phyloP scores from a whole-genome alignment of 768 basidiomycete species.

The Neoboletus brunneissimus region DNA sequence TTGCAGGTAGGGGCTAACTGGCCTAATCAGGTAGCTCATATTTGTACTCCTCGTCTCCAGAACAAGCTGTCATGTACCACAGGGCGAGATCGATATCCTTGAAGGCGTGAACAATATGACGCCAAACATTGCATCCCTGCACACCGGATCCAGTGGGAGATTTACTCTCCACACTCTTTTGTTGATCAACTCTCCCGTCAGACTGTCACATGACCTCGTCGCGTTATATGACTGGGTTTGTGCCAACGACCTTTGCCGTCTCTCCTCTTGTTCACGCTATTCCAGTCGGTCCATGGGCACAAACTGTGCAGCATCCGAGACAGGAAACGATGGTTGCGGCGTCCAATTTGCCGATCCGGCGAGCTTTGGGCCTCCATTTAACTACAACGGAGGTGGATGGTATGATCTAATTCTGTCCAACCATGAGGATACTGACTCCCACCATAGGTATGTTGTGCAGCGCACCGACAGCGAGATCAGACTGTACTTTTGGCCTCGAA shows the following conservation, averaged over 20 bases:
- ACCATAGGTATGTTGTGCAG: constrained; percentile 41
- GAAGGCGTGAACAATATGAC: constrained; percentile 44
- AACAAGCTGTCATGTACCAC: background rate
- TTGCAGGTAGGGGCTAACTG: constrained; percentile 17
- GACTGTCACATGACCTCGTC: constrained; percentile 21
- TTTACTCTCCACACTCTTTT: background rate
- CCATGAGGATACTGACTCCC: background rate
- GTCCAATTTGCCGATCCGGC: constrained; percentile 13
- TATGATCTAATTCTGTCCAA: constrained; percentile 3
- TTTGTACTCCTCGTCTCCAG: background rate
- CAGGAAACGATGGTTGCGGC: constrained; percentile 22
- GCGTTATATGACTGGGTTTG: constrained; percentile 22
- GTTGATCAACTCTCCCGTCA: constrained; percentile 1
- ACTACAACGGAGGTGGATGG: constrained; percentile 39
- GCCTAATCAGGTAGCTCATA: constrained; percentile 13
- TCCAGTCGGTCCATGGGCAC: constrained; percentile 6
- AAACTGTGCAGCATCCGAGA: constrained; percentile 24
- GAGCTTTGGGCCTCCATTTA: constrained; percentile 29
- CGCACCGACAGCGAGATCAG: constrained; percentile 35
- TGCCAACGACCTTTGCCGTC: background rate
- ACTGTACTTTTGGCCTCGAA: constrained; percentile 45
- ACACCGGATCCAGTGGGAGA: constrained; percentile 27
- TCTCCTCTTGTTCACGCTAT: constrained; percentile 1
- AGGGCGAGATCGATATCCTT: constrained; percentile 48
- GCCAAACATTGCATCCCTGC: constrained; percentile 34